These are phyloP conservation scores for Phialocephala subalpina DNA, from an alignment of 2,329 filamentous ascomycete genomes.

Conservation along the genomic window DNA sequence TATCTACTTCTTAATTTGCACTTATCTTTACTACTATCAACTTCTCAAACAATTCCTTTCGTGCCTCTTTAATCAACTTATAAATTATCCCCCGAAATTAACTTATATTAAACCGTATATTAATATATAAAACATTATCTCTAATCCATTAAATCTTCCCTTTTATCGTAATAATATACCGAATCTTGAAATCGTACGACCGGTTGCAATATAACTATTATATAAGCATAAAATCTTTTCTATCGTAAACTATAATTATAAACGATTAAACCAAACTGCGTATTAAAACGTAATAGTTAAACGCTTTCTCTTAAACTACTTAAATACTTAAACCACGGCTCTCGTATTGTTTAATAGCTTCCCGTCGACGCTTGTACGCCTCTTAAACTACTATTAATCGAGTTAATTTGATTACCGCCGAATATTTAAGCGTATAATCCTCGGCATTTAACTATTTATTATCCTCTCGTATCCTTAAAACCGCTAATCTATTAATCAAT, in stretches of 20 bases:
- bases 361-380: constrained; percentile 10
- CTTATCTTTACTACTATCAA: too few species aligned
- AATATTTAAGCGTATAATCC: too few species aligned
- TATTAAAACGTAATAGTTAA: not conserved
- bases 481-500: constrained; percentile 26
- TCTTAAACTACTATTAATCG: constrained; percentile 26
- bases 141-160: constrained; percentile 16
- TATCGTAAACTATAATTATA: not conserved
- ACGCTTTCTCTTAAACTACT: too few species aligned
- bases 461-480: constrained; percentile 23
- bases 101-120: too few species aligned
- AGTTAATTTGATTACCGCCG: constrained; percentile 8
- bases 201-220: constrained; percentile 22
- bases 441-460: not conserved
- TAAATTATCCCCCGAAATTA: too few species aligned
- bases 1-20: too few species aligned
- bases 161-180: constrained; percentile 22
- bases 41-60: too few species aligned
- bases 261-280: not conserved
- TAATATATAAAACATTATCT: too few species aligned
- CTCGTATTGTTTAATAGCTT: constrained; percentile 9
- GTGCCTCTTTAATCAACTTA: too few species aligned
- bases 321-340: too few species aligned
- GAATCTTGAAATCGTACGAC: constrained; percentile 26
- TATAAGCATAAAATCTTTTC: not conserved